Conservation (phyloP, 2,329 filamentous ascomycete species). For the Magnaporthiopsis rhizophila region DNA sequence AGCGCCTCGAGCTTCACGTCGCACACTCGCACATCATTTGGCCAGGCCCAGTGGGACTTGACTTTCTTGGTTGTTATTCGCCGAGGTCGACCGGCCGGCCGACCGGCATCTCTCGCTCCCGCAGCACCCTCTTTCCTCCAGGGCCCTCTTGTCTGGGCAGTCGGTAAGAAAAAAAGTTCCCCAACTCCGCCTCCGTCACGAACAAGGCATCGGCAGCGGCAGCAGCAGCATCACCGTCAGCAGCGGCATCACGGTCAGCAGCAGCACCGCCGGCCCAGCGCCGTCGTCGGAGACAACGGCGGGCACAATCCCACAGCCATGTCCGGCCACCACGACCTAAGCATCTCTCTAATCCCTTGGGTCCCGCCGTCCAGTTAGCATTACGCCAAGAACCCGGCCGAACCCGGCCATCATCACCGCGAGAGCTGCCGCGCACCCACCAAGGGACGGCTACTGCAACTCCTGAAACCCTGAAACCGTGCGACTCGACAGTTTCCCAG, state of each 20-base stretch:
- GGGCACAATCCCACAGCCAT: not conserved
- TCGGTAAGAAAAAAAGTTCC: not conserved
- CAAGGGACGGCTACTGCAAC: conserved; percentile 3
- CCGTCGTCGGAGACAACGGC: not conserved
- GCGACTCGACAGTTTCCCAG: not conserved
- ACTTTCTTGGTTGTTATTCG: not conserved
- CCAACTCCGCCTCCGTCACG: not conserved
- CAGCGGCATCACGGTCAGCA: too few relatives aligned
- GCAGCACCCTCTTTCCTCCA: not conserved
- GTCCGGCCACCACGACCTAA: not conserved
- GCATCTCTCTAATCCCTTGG: not conserved
- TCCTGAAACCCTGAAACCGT: conserved; percentile 7
- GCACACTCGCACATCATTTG: not conserved
- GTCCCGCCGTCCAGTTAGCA: not conserved
- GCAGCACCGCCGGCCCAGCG: not conserved
- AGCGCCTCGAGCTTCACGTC: not conserved
- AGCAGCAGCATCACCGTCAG: not conserved
- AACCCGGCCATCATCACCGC: not conserved
- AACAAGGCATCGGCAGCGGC: not conserved
- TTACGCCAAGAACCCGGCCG: not conserved
- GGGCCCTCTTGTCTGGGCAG: too few relatives aligned
- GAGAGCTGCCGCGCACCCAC: not conserved
- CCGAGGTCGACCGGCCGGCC: not conserved
- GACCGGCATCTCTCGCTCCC: not conserved
- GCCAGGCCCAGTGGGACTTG: not conserved